phyloP scores from a whole-genome alignment of 495 filamentous ascomycete genomes.

The Cercophora scortea region DNA sequence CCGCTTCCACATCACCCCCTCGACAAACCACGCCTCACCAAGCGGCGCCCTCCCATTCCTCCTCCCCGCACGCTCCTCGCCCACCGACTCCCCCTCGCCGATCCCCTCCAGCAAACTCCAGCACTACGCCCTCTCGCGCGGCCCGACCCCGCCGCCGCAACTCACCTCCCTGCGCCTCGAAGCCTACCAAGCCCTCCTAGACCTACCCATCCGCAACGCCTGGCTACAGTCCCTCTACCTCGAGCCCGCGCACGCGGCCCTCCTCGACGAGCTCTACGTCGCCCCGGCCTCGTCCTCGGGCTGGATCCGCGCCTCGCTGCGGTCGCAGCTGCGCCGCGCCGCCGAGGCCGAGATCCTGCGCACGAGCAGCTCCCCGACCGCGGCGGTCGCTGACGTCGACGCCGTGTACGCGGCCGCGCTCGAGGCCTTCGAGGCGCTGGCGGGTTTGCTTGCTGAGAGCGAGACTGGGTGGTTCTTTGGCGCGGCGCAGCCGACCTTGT shows the following conservation, averaged over 20 bases:
- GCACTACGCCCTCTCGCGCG: slow-evolving; percentile 51
- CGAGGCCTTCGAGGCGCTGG: slow-evolving; percentile 69
- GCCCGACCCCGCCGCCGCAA: slow-evolving; percentile 3
- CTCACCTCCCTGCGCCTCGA: slow-evolving; percentile 43
- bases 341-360: slow-evolving; percentile 67
- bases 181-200: slow-evolving; percentile 75
- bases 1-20: slow-evolving; percentile 59
- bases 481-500: slow-evolving; percentile 50
- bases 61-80: slow-evolving; percentile 40
- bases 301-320: slow-evolving; percentile 53
- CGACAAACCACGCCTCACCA: slow-evolving; percentile 90
- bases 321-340: slow-evolving; percentile 58
- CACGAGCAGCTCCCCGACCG: slow-evolving; percentile 48
- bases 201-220: slow-evolving; percentile 72
- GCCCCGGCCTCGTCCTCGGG: slow-evolving; percentile 50
- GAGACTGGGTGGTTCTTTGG: slow-evolving; percentile 34
- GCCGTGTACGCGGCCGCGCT: slow-evolving; percentile 59
- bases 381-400: slow-evolving; percentile 43
- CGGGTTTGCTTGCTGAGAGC: slow-evolving; percentile 55
- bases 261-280: slow-evolving; percentile 66
- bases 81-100: slow-evolving; percentile 24
- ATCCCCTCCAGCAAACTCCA: slow-evolving; percentile 46
- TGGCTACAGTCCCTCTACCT: slow-evolving; percentile 85
- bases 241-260: slow-evolving; percentile 49
- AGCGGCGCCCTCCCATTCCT: slow-evolving; percentile 84